Percentiles rank a stretch among this genome's conserved stretches.
Evolutionary conservation across 495 filamentous ascomycete genomes (phyloP).

Genomic region (Aspergillus wentii): DNA sequence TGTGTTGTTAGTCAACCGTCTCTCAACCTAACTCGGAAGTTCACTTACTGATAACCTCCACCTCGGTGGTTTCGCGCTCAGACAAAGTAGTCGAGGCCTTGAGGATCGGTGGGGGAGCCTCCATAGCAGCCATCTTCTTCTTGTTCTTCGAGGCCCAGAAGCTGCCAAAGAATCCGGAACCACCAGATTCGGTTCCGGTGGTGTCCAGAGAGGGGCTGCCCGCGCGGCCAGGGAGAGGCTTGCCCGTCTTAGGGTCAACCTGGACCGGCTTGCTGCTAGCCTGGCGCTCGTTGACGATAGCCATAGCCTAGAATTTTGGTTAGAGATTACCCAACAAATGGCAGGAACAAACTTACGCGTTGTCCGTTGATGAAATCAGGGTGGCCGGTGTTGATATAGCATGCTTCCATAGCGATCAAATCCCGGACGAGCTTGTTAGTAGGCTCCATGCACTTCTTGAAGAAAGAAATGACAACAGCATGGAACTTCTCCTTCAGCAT

Average conservation of each 20-base stretch:
- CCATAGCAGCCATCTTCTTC: conserved; percentile 99
- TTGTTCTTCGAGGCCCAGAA: conserved; percentile 99
- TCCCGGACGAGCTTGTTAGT: conserved; percentile 96
- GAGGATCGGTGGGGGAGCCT: conserved; percentile 83
- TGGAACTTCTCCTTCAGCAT: conserved; percentile 95
- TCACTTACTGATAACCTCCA: conserved; percentile 96
- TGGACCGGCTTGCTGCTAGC: conserved; percentile 79
- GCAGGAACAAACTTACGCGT: conserved; percentile 46
- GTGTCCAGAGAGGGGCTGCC: conserved; percentile 60
- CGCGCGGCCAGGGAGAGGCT: conserved; percentile 76
- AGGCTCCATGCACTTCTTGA: conserved; percentile 96
- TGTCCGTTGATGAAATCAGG: conserved; percentile 98
- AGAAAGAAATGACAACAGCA: conserved; percentile 87
- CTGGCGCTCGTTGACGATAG: conserved; percentile 90
- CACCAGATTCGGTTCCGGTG: conserved; percentile 50
- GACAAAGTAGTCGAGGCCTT: conserved; percentile 90
- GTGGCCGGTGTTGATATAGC: conserved; percentile 98
- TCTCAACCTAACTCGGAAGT: no score
- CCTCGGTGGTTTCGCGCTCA: conserved; percentile 89
- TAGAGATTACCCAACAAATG: conserved; percentile 5
- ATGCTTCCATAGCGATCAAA: conserved; percentile 89
- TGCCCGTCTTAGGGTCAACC: conserved; percentile 98
- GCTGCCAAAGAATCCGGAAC: conserved; percentile 87
- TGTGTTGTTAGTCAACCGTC: conserved; percentile 2
- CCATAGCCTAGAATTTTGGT: conserved; percentile 73